Conservation (phyloP, 2,329 filamentous ascomycete genomes). For the Purpureocillium lavendulum region DNA sequence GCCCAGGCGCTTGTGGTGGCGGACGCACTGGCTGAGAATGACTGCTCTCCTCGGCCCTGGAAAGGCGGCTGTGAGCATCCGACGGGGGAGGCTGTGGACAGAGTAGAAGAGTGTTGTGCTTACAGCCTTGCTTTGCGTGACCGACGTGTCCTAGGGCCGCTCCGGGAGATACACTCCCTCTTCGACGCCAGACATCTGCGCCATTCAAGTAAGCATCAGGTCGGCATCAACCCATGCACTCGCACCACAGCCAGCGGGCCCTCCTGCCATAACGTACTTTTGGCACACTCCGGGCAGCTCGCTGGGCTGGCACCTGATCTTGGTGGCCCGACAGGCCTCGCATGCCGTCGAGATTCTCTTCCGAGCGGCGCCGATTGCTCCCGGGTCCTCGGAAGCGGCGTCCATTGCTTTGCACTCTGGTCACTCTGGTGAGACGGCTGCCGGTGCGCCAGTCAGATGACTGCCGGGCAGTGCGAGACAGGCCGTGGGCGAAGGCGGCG, state of each 20-base stretch:
- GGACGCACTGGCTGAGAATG: neutral
- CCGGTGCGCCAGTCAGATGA: no score
- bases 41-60: neutral
- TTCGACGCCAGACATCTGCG: constrained; percentile 43
- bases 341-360: constrained; percentile 35
- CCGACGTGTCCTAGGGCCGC: constrained; percentile 40
- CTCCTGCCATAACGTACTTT: constrained; percentile 27
- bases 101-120: constrained; percentile 9
- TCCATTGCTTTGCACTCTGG: constrained; percentile 6
- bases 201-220: neutral
- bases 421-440: no score
- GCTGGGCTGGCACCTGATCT: constrained; percentile 43
- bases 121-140: constrained; percentile 34
- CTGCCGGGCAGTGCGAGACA: no score
- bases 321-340: constrained; percentile 44
- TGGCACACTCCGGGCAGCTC: constrained; percentile 39
- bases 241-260: neutral
- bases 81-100: neutral
- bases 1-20: constrained; percentile 22
- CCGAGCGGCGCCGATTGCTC: constrained; percentile 6
- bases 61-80: neutral
- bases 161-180: constrained; percentile 43
- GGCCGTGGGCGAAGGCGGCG: no score
- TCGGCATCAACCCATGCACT: neutral
- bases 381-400: neutral